A percentile compares a stretch with the other conserved stretches of the same genome.
Evolutionary conservation across 768 basidiomycete species (phyloP).

Genomic region (Ramaria sp.): DNA sequence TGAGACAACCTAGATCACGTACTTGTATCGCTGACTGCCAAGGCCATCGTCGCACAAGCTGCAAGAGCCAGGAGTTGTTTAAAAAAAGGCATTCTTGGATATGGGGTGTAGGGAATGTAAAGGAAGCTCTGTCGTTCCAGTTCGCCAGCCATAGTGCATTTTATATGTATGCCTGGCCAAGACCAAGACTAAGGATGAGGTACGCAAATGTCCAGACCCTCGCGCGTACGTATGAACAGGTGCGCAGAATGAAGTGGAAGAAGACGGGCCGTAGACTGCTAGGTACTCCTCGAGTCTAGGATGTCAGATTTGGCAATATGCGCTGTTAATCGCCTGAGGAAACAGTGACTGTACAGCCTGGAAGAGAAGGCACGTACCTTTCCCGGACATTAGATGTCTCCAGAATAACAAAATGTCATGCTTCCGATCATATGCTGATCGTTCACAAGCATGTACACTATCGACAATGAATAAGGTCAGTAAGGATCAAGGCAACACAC

Average conservation of each 20-base stretch:
- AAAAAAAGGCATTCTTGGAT: background rate
- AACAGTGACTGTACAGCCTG: background rate
- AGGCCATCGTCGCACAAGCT: background rate
- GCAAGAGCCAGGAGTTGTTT: background rate
- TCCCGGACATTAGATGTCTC: background rate
- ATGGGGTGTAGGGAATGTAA: background rate
- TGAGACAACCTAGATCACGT: background rate
- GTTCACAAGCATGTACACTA: background rate
- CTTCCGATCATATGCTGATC: background rate
- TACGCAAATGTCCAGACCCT: background rate
- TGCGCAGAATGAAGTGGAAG: background rate
- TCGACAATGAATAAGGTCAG: too few species aligned
- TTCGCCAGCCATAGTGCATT: background rate
- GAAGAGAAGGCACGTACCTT: background rate
- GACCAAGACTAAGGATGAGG: background rate
- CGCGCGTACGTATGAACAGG: background rate
- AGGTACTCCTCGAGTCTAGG: background rate
- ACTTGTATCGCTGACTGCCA: background rate
- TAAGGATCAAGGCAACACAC: too few species aligned
- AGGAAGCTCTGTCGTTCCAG: background rate
- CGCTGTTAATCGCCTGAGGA: background rate
- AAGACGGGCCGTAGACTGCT: background rate
- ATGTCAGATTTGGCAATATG: background rate
- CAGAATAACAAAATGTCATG: background rate
- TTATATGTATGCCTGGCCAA: background rate